These are phyloP conservation scores for Mycogone perniciosa DNA, from an alignment of 2,329 filamentous ascomycete species.

Conservation along the genomic window DNA sequence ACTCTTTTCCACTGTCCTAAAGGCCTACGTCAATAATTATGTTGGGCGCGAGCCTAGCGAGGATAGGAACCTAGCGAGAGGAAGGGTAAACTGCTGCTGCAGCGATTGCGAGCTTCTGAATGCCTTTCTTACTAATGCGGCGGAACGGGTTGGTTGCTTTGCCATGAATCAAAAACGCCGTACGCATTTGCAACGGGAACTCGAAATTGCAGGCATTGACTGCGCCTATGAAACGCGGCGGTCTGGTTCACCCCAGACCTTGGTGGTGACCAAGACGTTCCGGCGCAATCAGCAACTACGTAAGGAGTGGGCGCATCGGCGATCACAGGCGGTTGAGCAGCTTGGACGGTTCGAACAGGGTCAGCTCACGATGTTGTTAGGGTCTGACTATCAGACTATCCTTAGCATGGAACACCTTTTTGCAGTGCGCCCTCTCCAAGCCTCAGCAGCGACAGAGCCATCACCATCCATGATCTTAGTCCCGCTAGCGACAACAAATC, in stretches of 20 bases:
- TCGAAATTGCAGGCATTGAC: constrained; percentile 12
- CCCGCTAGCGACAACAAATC: too few relatives aligned
- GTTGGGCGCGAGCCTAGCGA: constrained; percentile 18
- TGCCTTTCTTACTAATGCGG: constrained; percentile 19
- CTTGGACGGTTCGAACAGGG: too few relatives aligned
- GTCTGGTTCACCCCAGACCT: constrained; percentile 5
- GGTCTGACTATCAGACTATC: too few relatives aligned
- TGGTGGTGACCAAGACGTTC: constrained; percentile 23
- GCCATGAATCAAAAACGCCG: constrained; percentile 14
- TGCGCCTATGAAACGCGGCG: constrained; percentile 19
- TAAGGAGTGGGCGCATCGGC: background rate
- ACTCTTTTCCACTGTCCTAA: constrained; percentile 19
- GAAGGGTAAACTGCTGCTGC: constrained; percentile 17
- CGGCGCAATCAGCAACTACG: background rate
- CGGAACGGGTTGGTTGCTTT: constrained; percentile 10
- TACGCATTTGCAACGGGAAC: constrained; percentile 17
- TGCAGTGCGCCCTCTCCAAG: too few relatives aligned
- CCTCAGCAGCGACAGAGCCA: too few relatives aligned
- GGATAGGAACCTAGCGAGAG: too few relatives aligned
- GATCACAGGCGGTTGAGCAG: too few relatives aligned
- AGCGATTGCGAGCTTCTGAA: constrained; percentile 21
- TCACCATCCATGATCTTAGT: too few relatives aligned
- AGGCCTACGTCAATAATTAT: constrained; percentile 18
- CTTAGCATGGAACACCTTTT: too few relatives aligned
- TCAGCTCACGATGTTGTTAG: too few relatives aligned